phyloP scores from a whole-genome alignment of 225 moss, liverwort and hornwort genomes.

The Sphagnum tenellum region DNA sequence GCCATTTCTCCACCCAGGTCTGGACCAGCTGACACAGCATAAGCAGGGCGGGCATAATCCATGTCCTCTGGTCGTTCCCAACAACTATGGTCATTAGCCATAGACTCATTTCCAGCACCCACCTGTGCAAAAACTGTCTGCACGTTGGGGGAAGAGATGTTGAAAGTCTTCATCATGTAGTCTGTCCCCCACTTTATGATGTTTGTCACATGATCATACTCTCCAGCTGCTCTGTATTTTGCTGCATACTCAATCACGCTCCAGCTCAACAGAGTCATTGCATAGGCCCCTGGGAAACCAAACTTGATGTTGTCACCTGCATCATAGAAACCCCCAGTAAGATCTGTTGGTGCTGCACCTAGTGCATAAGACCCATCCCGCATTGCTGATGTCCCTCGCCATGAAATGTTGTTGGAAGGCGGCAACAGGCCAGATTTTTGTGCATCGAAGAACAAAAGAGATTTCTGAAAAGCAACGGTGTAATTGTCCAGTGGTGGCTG shows the following conservation, averaged over 20 bases:
- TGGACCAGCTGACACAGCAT: constrained; percentile 30
- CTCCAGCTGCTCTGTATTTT: constrained; percentile 57
- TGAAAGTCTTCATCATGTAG: constrained; percentile 72
- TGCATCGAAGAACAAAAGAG: constrained; percentile 62
- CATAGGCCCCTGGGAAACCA: constrained; percentile 74
- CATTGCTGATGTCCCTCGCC: constrained; percentile 63
- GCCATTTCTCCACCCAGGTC: constrained; percentile 82
- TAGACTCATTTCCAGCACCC: constrained; percentile 46
- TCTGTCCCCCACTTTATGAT: constrained; percentile 87
- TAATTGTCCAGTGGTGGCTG: constrained; percentile 65
- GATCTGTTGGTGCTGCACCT: constrained; percentile 20
- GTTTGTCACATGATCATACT: constrained; percentile 55
- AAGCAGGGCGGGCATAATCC: constrained; percentile 42
- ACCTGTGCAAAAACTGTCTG: constrained; percentile 61
- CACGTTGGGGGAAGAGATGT: constrained; percentile 24
- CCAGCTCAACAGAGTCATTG: constrained; percentile 79
- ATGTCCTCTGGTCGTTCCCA: constrained; percentile 88
- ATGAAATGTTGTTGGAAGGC: constrained; percentile 48
- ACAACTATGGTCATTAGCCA: constrained; percentile 57
- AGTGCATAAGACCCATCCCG: constrained; percentile 49
- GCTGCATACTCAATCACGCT: constrained; percentile 75
- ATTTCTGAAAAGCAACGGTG: constrained; percentile 66
- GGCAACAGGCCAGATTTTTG: constrained; percentile 86
- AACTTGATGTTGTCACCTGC: constrained; percentile 94
- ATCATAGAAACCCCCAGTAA: constrained; percentile 77